Evolutionary conservation across 2,329 filamentous ascomycete genomes (phyloP).

Genomic region (Dothiorella sarmentorum): DNA sequence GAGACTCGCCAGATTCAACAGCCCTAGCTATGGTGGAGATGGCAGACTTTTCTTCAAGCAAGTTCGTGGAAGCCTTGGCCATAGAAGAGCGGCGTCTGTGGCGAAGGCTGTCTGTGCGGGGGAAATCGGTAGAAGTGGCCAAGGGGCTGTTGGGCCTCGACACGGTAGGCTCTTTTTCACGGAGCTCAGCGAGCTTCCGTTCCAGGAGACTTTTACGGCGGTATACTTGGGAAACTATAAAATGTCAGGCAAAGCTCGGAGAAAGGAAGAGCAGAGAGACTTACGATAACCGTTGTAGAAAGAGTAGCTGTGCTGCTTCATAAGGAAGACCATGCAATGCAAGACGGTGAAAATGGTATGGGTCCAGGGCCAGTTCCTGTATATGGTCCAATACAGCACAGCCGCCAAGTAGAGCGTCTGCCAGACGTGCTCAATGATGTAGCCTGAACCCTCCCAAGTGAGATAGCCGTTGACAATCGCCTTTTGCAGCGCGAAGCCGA

Average conservation of each 20-base stretch:
- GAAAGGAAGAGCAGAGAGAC: slow-evolving; percentile 18
- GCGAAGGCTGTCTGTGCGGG: slow-evolving; percentile 16
- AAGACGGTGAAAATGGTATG: slow-evolving; percentile 75
- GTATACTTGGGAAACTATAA: slow-evolving; percentile 55
- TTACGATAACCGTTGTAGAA: slow-evolving; percentile 71
- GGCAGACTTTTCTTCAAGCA: slow-evolving; percentile 50
- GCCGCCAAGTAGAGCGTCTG: slow-evolving; percentile 61
- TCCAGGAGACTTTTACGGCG: slow-evolving; percentile 45
- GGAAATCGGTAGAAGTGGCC: slow-evolving; percentile 1
- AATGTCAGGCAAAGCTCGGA: not conserved
- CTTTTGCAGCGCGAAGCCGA: slow-evolving; percentile 64
- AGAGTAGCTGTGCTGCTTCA: slow-evolving; percentile 80
- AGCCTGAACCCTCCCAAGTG: slow-evolving; percentile 65
- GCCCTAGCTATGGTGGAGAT: slow-evolving; percentile 60
- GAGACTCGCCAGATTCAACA: slow-evolving; percentile 58
- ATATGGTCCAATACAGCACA: slow-evolving; percentile 63
- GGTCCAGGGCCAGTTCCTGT: slow-evolving; percentile 78
- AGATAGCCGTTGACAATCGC: slow-evolving; percentile 58
- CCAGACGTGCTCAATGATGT: slow-evolving; percentile 74
- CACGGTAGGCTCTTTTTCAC: slow-evolving; percentile 45
- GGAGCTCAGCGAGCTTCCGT: slow-evolving; percentile 55
- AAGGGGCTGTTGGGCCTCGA: slow-evolving; percentile 9
- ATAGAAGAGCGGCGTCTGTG: slow-evolving; percentile 33
- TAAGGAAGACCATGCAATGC: slow-evolving; percentile 70
- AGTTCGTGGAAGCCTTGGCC: slow-evolving; percentile 40